Base-by-base conservation (phyloP, 257 asterid genomes). In the Plectranthus barbatus region DNA sequence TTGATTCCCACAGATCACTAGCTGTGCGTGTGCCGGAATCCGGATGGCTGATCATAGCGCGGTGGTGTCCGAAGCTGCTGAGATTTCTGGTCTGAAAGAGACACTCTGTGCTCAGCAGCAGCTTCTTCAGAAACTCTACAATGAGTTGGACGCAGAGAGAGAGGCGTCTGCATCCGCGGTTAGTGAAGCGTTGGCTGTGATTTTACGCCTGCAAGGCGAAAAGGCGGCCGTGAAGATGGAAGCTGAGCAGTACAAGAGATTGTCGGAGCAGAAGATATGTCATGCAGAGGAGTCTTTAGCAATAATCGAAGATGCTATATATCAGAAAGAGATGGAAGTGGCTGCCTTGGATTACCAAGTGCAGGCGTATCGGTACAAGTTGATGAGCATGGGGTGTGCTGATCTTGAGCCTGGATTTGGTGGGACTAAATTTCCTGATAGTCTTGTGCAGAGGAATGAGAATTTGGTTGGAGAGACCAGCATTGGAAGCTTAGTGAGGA, bases 121-220 rank as follows among this genome's bases (percentile, higher is more conserved):
- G 55, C 83, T 90, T 58, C 88, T 90, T 44, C 90, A 80, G 73
- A 81, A 82, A 50, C 97, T 90, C 8, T 84, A 90, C 85, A 64
- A 64, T 60, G 97, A 90, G 15, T 67, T 90, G 69, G 97, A 90
- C 18, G 95, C 84, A 8, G 97, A 90, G 70, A 72, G 97, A 67
- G 95, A 90, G 55, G 89, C 97, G 0, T 83, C 95, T 1, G 79
- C 95, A 19, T 61, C 82, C 19, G 88, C 95, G 0, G 88, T 91
- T 20, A 77, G 79, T 6, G 97, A 90, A 69, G 86, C 97, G 5
- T 55, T 90, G 24, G 81, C 95, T 0, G 83, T 90, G 64, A 90
- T 90, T 13, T 12, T 86, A n/a, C 94, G 95, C 13, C 75, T 90
- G 3, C 90, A 90, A 64, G 88, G 86, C 5, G 94, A 86, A 58